These are phyloP conservation scores for Ophiocordyceps camponoti-rufipedis DNA, from an alignment of 2,329 filamentous ascomycete genomes.

Conservation along the genomic window DNA sequence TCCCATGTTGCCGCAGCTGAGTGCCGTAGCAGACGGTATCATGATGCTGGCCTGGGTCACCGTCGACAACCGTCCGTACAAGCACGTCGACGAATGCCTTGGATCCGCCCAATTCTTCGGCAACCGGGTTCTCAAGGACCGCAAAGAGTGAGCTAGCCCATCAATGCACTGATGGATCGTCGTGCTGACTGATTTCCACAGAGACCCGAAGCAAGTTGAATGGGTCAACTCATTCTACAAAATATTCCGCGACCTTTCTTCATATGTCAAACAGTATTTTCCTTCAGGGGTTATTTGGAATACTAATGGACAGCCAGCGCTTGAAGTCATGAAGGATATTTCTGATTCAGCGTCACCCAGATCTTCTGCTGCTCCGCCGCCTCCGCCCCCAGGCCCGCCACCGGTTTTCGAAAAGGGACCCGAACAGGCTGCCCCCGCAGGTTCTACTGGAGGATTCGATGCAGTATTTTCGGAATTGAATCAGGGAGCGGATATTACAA, in stretches of 20 bases:
- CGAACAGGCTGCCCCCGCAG: slow-evolving; percentile 8
- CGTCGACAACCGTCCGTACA: slow-evolving; percentile 63
- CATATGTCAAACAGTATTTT: slow-evolving; percentile 75
- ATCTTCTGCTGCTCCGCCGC: slow-evolving; percentile 40
- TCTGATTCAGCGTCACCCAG: slow-evolving; percentile 30
- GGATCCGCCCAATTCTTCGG: slow-evolving; percentile 83
- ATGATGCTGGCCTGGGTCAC: slow-evolving; percentile 82
- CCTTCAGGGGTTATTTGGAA: slow-evolving; percentile 76
- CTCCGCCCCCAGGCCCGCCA: slow-evolving; percentile 53
- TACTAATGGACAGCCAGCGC: slow-evolving; percentile 51
- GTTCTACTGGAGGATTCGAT: slow-evolving; percentile 44
- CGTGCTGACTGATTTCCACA: slow-evolving; percentile 13
- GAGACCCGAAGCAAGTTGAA: slow-evolving; percentile 63
- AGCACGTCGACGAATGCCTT: slow-evolving; percentile 69
- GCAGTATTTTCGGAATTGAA: slow-evolving; percentile 90
- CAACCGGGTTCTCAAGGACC: slow-evolving; percentile 81
- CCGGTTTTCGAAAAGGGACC: slow-evolving; percentile 44
- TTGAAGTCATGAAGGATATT: slow-evolving; percentile 28
- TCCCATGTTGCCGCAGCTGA: slow-evolving; percentile 62
- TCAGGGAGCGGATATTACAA: slow-evolving; percentile 73
- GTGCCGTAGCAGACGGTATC: slow-evolving; percentile 78
- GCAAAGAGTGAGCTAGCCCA: slow-evolving; percentile 47
- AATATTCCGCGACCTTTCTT: slow-evolving; percentile 66
- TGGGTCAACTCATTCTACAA: slow-evolving; percentile 90
- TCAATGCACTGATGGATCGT: not conserved